These are phyloP conservation scores for Tetracladium marchalianum DNA, from an alignment of 495 filamentous ascomycete genomes.

Conservation along the genomic window DNA sequence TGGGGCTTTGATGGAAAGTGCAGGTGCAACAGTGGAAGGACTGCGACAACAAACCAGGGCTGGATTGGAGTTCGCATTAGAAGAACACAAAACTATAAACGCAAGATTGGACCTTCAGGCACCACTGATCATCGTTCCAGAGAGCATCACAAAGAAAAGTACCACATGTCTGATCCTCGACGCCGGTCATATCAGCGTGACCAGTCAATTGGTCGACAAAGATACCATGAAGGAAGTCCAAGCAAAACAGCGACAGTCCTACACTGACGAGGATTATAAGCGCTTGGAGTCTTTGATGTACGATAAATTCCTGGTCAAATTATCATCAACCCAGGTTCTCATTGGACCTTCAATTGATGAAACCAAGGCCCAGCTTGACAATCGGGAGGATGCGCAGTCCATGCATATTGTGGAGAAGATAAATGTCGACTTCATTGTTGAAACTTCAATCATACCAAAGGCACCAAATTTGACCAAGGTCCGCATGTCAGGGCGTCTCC, in stretches of 20 bases:
- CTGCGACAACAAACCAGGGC: slow-evolving; percentile 90
- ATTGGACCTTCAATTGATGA: slow-evolving; percentile 91
- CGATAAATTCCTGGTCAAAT: slow-evolving; percentile 84
- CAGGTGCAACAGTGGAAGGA: slow-evolving; percentile 89
- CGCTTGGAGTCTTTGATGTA: slow-evolving; percentile 86
- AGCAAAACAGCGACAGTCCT: slow-evolving; percentile 78
- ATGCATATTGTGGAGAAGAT: slow-evolving; percentile 92
- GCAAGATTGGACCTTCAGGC: slow-evolving; percentile 92
- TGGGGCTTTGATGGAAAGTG: slow-evolving; percentile 83
- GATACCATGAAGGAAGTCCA: slow-evolving; percentile 80
- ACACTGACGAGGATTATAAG: slow-evolving; percentile 81
- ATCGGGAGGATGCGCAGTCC: slow-evolving; percentile 56
- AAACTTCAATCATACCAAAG: slow-evolving; percentile 89
- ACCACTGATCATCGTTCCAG: slow-evolving; percentile 89
- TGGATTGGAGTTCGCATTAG: slow-evolving; percentile 87
- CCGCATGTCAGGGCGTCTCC: slow-evolving; percentile 80
- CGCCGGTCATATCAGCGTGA: slow-evolving; percentile 89
- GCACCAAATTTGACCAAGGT: slow-evolving; percentile 89
- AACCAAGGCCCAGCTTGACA: slow-evolving; percentile 73
- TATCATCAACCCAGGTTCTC: slow-evolving; percentile 87
- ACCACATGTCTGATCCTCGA: slow-evolving; percentile 88
- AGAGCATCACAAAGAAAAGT: slow-evolving; percentile 71
- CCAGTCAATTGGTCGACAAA: slow-evolving; percentile 86
- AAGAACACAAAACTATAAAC: slow-evolving; percentile 97
- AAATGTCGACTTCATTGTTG: slow-evolving; percentile 89